Conservation (phyloP, 1,284 basidiomycete species). For the Cutaneotrichosporon cutaneum region DNA sequence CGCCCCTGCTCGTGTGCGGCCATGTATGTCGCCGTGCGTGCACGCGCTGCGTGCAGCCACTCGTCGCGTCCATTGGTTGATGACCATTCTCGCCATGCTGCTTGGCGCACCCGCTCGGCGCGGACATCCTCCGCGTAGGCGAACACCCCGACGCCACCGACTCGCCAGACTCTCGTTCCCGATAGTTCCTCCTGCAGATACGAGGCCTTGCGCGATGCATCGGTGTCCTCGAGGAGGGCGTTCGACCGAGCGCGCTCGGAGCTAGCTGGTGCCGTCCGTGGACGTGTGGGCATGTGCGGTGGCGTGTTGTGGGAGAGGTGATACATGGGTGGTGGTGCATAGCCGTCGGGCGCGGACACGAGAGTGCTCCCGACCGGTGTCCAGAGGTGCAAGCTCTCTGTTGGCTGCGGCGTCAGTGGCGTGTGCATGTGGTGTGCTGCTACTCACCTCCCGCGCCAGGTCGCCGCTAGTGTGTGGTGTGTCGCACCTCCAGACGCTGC, state of each 20-base stretch:
- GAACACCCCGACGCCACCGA: conserved; percentile 42
- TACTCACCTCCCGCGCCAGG: conserved; percentile 16
- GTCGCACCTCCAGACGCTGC: conserved; percentile 44
- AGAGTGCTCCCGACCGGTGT: conserved; percentile 31
- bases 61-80: conserved; percentile 49
- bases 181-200: conserved; percentile 38
- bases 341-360: conserved; percentile 1
- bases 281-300: neutral
- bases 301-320: neutral
- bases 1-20: conserved; percentile 11
- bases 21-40: conserved; percentile 57
- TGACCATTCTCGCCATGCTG: conserved; percentile 35
- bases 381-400: conserved; percentile 40
- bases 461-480: conserved; percentile 33
- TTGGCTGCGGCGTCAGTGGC: conserved; percentile 29
- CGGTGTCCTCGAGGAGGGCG: conserved; percentile 19
- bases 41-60: conserved; percentile 66
- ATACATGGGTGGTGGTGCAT: neutral
- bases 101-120: conserved; percentile 32
- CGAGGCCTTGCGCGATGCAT: conserved; percentile 8
- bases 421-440: neutral
- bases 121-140: conserved; percentile 32
- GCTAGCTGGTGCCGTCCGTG: neutral
- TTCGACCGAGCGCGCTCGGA: conserved; percentile 2
- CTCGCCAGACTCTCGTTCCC: conserved; percentile 40